phyloP scores from a whole-genome alignment of 805 yeast genomes.

The Debaryomyces tyrocola region DNA sequence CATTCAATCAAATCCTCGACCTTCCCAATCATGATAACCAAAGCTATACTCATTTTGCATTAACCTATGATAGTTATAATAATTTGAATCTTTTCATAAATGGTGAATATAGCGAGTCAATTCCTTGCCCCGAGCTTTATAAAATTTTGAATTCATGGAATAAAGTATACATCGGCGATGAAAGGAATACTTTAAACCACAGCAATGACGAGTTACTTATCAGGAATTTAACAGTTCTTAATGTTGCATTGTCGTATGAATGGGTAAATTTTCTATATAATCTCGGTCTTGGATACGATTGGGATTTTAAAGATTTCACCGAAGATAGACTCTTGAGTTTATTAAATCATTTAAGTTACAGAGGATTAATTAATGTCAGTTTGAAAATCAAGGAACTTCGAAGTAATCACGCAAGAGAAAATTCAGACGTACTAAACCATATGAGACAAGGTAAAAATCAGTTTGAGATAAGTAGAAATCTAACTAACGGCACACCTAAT shows the following conservation, averaged over 20 bases:
- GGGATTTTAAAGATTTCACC: slow-evolving; percentile 42
- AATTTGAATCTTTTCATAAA: slow-evolving; percentile 48
- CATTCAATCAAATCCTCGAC: slow-evolving; percentile 32
- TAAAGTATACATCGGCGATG: slow-evolving; percentile 36
- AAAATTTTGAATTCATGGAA: slow-evolving; percentile 32
- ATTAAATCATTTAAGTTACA: slow-evolving; percentile 39
- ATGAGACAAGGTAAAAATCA: not conserved
- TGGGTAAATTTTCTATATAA: slow-evolving; percentile 52
- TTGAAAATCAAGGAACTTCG: slow-evolving; percentile 32
- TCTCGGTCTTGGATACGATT: slow-evolving; percentile 48
- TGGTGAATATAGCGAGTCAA: slow-evolving; percentile 48
- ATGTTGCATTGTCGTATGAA: slow-evolving; percentile 37
- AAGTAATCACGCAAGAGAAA: slow-evolving; percentile 9
- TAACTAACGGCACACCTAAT: not conserved
- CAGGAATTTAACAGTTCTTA: slow-evolving; percentile 41
- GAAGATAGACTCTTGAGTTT: slow-evolving; percentile 39
- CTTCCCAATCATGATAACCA: slow-evolving; percentile 8
- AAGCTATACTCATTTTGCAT: slow-evolving; percentile 31
- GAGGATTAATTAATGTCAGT: slow-evolving; percentile 34
- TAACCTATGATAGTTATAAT: slow-evolving; percentile 36
- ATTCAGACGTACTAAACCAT: slow-evolving; percentile 1
- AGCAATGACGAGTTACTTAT: slow-evolving; percentile 29
- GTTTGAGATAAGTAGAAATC: not conserved
- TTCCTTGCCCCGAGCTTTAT: slow-evolving; percentile 35
- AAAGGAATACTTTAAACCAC: not conserved